Evolutionary conservation across 2,329 filamentous ascomycete species (phyloP).

Genomic region (Davidsoniella australis): DNA sequence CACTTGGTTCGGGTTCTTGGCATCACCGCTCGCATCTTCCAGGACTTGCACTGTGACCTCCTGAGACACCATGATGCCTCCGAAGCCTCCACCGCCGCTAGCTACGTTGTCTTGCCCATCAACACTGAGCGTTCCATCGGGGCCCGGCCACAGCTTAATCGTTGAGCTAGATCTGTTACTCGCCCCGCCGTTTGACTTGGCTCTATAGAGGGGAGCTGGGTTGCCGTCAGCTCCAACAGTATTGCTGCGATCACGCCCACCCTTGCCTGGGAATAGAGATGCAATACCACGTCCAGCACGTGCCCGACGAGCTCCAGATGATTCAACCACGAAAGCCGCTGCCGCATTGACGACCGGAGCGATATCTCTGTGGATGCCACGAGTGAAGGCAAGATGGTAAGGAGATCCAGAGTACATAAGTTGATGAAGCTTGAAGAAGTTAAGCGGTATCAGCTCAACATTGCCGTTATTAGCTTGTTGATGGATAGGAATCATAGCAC

Average conservation of each 20-base stretch:
- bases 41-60: constrained; percentile 34
- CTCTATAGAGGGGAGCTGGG: constrained; percentile 14
- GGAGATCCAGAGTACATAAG: constrained; percentile 37
- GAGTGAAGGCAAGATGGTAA: constrained; percentile 41
- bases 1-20: background rate
- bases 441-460: constrained; percentile 42
- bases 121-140: constrained; percentile 7
- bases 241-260: background rate
- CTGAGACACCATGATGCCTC: constrained; percentile 45
- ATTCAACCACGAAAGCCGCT: background rate
- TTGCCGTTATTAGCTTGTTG: constrained; percentile 31
- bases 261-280: background rate
- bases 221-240: constrained; percentile 19
- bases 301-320: background rate
- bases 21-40: constrained; percentile 20
- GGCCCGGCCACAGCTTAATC: constrained; percentile 19
- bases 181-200: constrained; percentile 15
- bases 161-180: constrained; percentile 19
- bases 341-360: constrained; percentile 26
- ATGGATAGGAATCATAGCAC: constrained; percentile 45
- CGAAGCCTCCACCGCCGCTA: constrained; percentile 19
- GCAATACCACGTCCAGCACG: background rate
- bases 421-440: constrained; percentile 50
- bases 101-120: background rate
- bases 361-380: constrained; percentile 44